A percentile compares a stretch with the other conserved stretches of the same genome.
Evolutionary conservation across 169 alveolate genomes (phyloP).

Genomic region (Sarcocystis neurona): DNA sequence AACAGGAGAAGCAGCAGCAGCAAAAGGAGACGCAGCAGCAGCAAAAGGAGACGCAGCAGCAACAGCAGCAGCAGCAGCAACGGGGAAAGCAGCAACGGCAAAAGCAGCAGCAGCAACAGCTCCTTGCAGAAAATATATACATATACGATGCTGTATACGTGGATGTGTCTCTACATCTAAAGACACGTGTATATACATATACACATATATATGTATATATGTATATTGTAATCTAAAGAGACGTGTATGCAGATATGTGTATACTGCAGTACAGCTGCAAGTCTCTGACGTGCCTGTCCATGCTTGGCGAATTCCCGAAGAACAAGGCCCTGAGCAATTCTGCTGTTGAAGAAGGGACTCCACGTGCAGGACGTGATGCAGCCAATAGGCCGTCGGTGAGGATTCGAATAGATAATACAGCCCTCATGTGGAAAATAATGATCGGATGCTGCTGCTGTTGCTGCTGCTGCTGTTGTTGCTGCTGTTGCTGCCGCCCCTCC

Average conservation of each 20-base stretch:
- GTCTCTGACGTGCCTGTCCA: neutral
- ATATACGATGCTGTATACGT: neutral
- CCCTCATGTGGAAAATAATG: slow-evolving; percentile 9
- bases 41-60: neutral
- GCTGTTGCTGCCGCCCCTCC: too few species aligned
- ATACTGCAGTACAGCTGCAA: neutral
- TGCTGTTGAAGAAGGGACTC: slow-evolving; percentile 56
- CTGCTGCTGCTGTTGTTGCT: neutral
- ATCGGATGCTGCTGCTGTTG: neutral
- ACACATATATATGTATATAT: too few species aligned
- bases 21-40: neutral
- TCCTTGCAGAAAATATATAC: neutral
- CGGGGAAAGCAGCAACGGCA: neutral
- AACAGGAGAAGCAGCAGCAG: neutral
- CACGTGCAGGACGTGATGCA: slow-evolving; percentile 53
- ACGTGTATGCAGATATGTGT: neutral
- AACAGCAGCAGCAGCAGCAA: too few species aligned
- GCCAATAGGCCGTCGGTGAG: slow-evolving; percentile 51
- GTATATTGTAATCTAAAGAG: too few species aligned
- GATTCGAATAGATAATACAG: slow-evolving; percentile 32
- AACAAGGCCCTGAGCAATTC: slow-evolving; percentile 61
- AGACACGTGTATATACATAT: too few species aligned
- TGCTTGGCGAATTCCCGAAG: slow-evolving; percentile 50
- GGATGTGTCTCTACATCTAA: neutral
- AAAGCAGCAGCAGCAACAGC: neutral